Evolutionary conservation across 768 basidiomycete genomes (phyloP), one percentile per base, ranked within the genome.

Genomic region (Pisolithus orientalis): DNA sequence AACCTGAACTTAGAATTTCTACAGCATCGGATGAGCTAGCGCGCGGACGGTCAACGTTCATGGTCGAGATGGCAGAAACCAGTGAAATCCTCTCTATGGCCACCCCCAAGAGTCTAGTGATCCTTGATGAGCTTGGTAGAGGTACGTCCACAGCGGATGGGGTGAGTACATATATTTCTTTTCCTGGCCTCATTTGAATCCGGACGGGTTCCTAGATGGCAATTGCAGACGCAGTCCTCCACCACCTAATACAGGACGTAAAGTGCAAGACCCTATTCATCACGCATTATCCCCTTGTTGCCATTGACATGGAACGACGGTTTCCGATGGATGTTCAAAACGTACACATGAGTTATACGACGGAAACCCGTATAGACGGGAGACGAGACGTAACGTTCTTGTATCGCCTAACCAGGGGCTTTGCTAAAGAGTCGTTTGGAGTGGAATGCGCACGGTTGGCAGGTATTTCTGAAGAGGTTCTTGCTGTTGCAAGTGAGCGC

Each of bases 31-130:
- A 98, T 64, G 92, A 96, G 57, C 68, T 97, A 25, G 80, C 83
- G 6, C 78, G 87, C 38, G 93, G 93, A 0, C 82, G 90, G 7
- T 95, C 93, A 0, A 98, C 90, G 0, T 96, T 97, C 66, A 96
- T 96, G 94, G 90, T 97, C 3, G 95, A 99, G 68, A 85, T 98
- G 77, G 77, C 87, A 5, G 94, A 97, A 65, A 96, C 94, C 0
- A 87, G 84, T 59, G 90, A 96, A 60, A 94, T 97, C 52, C 69
- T 98, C 13, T 78, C 83, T 34, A 74, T 82, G 4, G 87, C 90
- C 1, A 88, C 91, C 0, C 66, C 75, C 4, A 77, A 77, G 29
- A 92, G 89, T 47, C 76, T 98, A 10, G 88, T 99, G 11, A 87
- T 99, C 39, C 75, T 97, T 3, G 95, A 99, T 61, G 87, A 90